Percentiles rank a stretch among this genome's conserved stretches.
These are phyloP conservation scores for Nakaseomyces glabratus DNA, from an alignment of 1,139 yeast species.

Conservation along the genomic window DNA sequence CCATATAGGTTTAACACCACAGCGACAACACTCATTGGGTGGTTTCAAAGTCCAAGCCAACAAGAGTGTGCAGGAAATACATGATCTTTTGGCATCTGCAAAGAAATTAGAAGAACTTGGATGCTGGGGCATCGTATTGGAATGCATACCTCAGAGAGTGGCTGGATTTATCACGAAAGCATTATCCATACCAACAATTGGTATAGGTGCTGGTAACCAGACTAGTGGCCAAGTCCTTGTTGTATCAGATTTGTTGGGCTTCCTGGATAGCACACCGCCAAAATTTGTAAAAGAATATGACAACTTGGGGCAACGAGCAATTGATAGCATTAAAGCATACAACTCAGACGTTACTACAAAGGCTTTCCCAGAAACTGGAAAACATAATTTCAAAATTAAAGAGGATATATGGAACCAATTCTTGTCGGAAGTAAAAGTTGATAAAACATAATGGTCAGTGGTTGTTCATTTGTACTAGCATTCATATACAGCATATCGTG, in stretches of 20 bases:
- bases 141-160: slow-evolving; percentile 76
- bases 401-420: slow-evolving; percentile 54
- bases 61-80: slow-evolving; percentile 45
- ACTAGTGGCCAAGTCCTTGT: slow-evolving; percentile 90
- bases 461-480: too few species aligned
- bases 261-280: slow-evolving; percentile 52
- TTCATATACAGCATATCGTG: too few species aligned
- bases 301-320: slow-evolving; percentile 43
- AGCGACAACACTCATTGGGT: slow-evolving; percentile 65
- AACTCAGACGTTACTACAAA: slow-evolving; percentile 46
- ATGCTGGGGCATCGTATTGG: slow-evolving; percentile 65
- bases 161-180: slow-evolving; percentile 55
- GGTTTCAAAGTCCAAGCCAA: slow-evolving; percentile 86
- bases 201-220: slow-evolving; percentile 86
- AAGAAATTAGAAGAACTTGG: slow-evolving; percentile 66
- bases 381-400: slow-evolving; percentile 66
- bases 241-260: slow-evolving; percentile 73
- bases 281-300: slow-evolving; percentile 72
- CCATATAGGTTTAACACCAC: slow-evolving; percentile 91
- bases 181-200: slow-evolving; percentile 72
- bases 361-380: slow-evolving; percentile 51
- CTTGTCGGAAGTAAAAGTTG: background rate
- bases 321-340: slow-evolving; percentile 46
- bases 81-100: slow-evolving; percentile 59
- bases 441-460: too few species aligned